Conservation (phyloP, 2,329 filamentous ascomycete species). For the Diaporthe sp. region DNA sequence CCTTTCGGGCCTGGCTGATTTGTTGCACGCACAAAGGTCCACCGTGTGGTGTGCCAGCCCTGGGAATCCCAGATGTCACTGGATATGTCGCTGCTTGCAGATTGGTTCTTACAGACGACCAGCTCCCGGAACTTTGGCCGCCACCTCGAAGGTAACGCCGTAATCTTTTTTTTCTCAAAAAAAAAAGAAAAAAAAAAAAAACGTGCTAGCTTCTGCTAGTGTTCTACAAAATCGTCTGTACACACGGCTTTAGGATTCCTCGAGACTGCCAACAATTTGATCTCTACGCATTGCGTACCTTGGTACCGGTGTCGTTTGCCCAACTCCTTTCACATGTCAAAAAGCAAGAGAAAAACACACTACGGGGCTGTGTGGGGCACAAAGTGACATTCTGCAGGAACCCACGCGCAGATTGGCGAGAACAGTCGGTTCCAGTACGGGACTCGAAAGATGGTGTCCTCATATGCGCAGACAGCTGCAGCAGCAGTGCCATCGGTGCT, state of each 20-base stretch:
- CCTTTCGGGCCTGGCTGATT: neutral
- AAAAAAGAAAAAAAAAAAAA: too few species aligned
- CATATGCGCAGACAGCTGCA: slow-evolving; percentile 19
- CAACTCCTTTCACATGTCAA: slow-evolving; percentile 6
- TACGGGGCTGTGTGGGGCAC: slow-evolving; percentile 21
- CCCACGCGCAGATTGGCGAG: slow-evolving; percentile 26
- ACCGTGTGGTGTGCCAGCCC: neutral
- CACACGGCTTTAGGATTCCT: neutral
- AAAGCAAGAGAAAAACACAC: neutral
- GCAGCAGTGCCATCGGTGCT: slow-evolving; percentile 4
- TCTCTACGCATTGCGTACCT: neutral
- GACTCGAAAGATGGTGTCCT: slow-evolving; percentile 13
- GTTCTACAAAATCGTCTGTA: neutral
- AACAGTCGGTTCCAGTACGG: neutral
- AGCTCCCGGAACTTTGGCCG: neutral
- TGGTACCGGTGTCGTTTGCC: neutral
- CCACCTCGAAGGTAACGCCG: too few species aligned
- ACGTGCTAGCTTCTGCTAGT: neutral
- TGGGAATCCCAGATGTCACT: neutral
- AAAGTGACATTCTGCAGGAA: slow-evolving; percentile 19
- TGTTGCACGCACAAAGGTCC: neutral
- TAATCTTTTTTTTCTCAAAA: neutral
- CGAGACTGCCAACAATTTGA: neutral
- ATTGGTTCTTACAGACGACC: neutral
- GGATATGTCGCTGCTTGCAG: neutral